Evolutionary conservation across 768 basidiomycete species (phyloP).

Genomic region (Suillus hirtellus): DNA sequence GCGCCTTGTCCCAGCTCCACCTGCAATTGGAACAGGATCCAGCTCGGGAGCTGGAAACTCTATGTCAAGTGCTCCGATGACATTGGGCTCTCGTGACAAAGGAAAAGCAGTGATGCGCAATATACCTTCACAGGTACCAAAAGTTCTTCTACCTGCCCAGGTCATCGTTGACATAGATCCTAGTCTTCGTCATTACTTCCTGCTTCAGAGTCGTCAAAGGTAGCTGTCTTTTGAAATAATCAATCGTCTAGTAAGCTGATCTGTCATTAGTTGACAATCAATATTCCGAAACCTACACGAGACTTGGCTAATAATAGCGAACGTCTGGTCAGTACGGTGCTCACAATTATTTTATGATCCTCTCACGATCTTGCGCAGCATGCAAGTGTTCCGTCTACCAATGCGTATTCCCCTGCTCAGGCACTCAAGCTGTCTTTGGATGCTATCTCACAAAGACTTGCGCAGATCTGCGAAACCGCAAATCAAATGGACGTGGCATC

Average conservation of each 20-base stretch:
- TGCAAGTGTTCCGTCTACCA: conserved; percentile 14
- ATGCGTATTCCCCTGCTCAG: conserved; percentile 35
- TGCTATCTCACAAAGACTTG: conserved; percentile 51
- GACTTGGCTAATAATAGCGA: conserved; percentile 22
- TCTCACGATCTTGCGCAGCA: conserved; percentile 20
- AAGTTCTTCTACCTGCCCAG: background rate
- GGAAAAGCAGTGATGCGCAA: conserved; percentile 18
- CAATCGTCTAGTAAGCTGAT: conserved; percentile 8
- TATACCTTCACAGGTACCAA: conserved; percentile 24
- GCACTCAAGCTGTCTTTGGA: conserved; percentile 56
- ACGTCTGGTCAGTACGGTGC: conserved; percentile 13
- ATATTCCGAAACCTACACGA: conserved; percentile 17
- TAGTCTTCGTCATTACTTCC: conserved; percentile 31
- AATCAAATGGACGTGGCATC: conserved; percentile 44
- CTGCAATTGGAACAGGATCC: conserved; percentile 4
- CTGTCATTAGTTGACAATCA: conserved; percentile 21
- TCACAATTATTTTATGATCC: background rate
- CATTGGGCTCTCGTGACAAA: conserved; percentile 13
- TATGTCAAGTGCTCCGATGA: background rate
- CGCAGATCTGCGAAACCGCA: conserved; percentile 40
- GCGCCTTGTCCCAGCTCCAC: conserved; percentile 37
- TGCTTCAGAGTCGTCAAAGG: conserved; percentile 28
- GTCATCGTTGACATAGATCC: background rate
- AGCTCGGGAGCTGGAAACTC: background rate
- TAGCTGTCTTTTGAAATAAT: conserved; percentile 16